These are phyloP conservation scores for Lavandula angustifolia DNA, from an alignment of 257 asterid genomes.

Conservation along the genomic window DNA sequence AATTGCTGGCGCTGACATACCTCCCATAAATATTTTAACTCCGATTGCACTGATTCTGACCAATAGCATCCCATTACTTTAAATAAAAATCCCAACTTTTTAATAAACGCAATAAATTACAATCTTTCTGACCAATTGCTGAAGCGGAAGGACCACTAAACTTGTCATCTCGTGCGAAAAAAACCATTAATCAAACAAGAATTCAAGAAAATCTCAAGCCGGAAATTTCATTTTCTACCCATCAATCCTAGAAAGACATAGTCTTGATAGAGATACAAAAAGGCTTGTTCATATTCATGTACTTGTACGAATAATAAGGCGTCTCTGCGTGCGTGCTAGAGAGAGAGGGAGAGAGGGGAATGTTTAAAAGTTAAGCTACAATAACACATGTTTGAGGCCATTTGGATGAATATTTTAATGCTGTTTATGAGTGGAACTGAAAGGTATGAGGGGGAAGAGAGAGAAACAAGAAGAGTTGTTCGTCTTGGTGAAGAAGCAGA, in stretches of 20 bases:
- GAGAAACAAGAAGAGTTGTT: constrained; percentile 39
- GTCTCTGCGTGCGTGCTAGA: not conserved
- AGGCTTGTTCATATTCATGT: constrained; percentile 16
- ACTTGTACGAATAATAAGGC: not conserved
- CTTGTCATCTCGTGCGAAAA: constrained; percentile 29
- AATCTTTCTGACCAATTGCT: constrained; percentile 44
- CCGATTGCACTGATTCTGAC: constrained; percentile 26
- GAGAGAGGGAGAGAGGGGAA: constrained; percentile 4
- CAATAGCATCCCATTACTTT: constrained; percentile 35
- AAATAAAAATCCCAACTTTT: constrained; percentile 12
- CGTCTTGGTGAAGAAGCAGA: constrained; percentile 45
- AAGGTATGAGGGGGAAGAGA: constrained; percentile 39
- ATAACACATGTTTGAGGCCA: constrained; percentile 23
- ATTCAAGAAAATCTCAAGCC: constrained; percentile 14
- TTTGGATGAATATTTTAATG: constrained; percentile 38
- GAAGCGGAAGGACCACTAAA: constrained; percentile 37
- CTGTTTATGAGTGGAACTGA: constrained; percentile 31
- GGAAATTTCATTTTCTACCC: constrained; percentile 33
- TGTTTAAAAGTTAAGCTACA: constrained; percentile 27
- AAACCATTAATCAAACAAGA: constrained; percentile 24
- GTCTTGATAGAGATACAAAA: constrained; percentile 29
- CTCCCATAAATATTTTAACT: constrained; percentile 24
- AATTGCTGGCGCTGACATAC: constrained; percentile 33
- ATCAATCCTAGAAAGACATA: constrained; percentile 35
- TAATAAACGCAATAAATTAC: constrained; percentile 22